Evolutionary conservation across 2,329 filamentous ascomycete genomes (phyloP), one percentile per base, ranked within the genome.

Genomic region (Xylariaceae sp.): DNA sequence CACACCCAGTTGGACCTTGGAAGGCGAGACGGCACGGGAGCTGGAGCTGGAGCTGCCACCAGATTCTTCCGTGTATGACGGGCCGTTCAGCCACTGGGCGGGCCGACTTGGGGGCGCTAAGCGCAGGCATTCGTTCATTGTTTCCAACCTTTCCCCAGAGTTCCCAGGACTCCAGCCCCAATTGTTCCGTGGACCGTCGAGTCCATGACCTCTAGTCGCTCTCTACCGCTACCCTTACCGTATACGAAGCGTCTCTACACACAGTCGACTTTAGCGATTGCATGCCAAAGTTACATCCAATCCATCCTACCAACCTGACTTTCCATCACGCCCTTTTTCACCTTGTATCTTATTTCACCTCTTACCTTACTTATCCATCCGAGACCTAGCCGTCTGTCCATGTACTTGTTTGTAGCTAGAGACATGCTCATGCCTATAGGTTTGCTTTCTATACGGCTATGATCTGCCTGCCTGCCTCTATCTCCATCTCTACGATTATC

Each of bases 401-500:
- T 42, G 37, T 42, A 42, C 37, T 42, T 42, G 37, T 13, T 42
- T 8, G 37, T 42, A 42, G 37, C 37, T 42, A 42, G 37, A 42
- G 37, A 42, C 11, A 42, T 42, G 37, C 37, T 13, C 11, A 42
- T 42, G 9, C 9, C 37, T 13, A 42, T 42, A 42, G 37, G 37
- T 5, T 9, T 42, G 37, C 37, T 42, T 42, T 42, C 37, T 42
- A 13, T 42, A 42, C 11, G 37, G 37, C 37, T 42, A 42, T 42
- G 37, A 42, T 42, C 52, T 37, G 34, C 18, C 35, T 44, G 39
- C 18, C 52, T 54, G 15, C 39, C 23, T 15, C 51, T 44, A 53
- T 35, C 13, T 15, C 3, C 51, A 10, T 42, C 37, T 8, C 13
- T 52, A 52, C 58, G 51, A 47, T 57, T 54, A 53, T 57, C 50